phyloP scores from a whole-genome alignment of 108 stramenopile species.

The Epipyxis sp. region DNA sequence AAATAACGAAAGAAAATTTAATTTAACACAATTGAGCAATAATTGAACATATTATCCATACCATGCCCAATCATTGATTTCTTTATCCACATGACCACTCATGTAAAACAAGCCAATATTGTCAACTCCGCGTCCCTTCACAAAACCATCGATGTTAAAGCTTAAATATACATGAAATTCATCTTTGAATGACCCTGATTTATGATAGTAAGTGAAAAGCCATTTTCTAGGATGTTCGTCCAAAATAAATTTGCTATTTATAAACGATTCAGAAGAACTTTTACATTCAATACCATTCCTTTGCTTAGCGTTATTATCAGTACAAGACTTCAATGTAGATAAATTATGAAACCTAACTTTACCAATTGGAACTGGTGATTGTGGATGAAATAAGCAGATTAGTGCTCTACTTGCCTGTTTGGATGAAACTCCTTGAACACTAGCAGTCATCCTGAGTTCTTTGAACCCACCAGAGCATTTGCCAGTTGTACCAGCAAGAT shows the following conservation, averaged over 20 bases:
- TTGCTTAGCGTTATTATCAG: not conserved
- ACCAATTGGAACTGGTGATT: not conserved
- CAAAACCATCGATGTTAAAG: not conserved
- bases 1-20: no score
- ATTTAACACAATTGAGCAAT: no score
- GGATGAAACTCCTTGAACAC: constrained; percentile 6
- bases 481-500: constrained; percentile 2
- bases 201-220: constrained; percentile 10
- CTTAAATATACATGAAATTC: not conserved
- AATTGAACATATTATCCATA: no score
- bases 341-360: no score
- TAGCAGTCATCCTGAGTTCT: not conserved
- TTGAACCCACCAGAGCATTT: no score
- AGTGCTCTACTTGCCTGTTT: constrained; percentile 19
- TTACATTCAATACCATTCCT: not conserved
- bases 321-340: no score
- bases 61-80: not conserved
- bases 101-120: not conserved
- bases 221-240: not conserved
- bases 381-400: not conserved
- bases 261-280: not conserved
- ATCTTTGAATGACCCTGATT: constrained; percentile 13
- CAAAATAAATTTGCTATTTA: no score
- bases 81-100: not conserved
- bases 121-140: not conserved